Evolutionary conservation across 2,329 filamentous ascomycete genomes (phyloP), one percentile per base, ranked within the genome.

Genomic region (Leptographium lundbergii): DNA sequence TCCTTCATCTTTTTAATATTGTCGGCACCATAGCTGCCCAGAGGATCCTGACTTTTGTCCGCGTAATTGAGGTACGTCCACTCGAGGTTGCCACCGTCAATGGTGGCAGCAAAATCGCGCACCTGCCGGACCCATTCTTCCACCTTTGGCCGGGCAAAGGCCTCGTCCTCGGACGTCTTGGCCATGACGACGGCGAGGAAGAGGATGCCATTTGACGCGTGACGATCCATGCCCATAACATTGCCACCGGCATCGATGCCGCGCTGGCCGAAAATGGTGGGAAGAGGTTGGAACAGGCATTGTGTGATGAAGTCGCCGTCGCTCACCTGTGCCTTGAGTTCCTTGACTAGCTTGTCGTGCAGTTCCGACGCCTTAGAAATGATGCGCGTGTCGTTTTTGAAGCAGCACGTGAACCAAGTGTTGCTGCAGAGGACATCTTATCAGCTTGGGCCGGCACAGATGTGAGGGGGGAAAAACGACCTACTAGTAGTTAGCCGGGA

Each of bases 311-410:
- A 71, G 54, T 72, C 67, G 24, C 66, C 67, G 57, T 73, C 67
- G 51, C 73, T 67, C 60, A 75, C 69, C 14, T 70, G 68, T 51
- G 68, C 64, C 24, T 47, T 36, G 34, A 56, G 39, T 11, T 47
- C 54, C 32, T 24, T 42, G 39, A 48, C 54, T 4, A 32, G 39
- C 24, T 24, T 22, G 39, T 27, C 45, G 64, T 76, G 74, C 58
- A 75, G 70, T 58, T 69, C 69, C 48, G 72, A 68, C 9, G 71
- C 71, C 52, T 71, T 66, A 25, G 64, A 65, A 63, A 74, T 69
- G 17, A 75, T 65, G 14, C 62, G 68, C 60, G 65, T 60, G 45
- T 71, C 69, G 50, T 70, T 70, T n/a, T 64, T 64, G 42, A 71
- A 67, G 2, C 67, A 69, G 4, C 69, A 63, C 0, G 63, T 64